These are phyloP conservation scores for Triangularia verruculosa DNA, from an alignment of 2,329 filamentous ascomycete species.

Conservation along the genomic window DNA sequence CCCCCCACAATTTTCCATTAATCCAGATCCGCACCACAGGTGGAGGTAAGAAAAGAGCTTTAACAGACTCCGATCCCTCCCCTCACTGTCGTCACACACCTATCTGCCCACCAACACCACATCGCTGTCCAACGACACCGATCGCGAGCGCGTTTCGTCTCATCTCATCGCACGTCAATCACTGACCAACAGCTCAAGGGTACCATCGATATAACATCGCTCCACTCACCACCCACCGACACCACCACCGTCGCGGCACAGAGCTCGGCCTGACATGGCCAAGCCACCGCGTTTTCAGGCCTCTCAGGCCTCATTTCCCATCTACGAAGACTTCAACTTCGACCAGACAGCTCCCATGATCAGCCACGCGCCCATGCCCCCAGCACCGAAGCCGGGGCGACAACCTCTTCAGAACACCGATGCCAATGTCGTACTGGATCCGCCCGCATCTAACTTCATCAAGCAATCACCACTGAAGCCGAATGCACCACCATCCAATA, in stretches of 20 bases:
- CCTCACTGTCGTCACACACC: not conserved
- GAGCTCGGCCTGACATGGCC: constrained; percentile 49
- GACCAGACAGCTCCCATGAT: constrained; percentile 47
- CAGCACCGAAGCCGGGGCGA: constrained; percentile 45
- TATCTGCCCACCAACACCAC: not conserved
- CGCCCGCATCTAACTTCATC: constrained; percentile 46
- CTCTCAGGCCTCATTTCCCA: constrained; percentile 44
- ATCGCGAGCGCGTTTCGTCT: not conserved
- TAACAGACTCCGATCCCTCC: constrained; percentile 3
- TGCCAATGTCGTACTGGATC: constrained; percentile 66
- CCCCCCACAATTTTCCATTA: constrained; percentile 15
- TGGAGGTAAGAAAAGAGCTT: constrained; percentile 20
- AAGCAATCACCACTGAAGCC: constrained; percentile 70
- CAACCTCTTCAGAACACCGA: constrained; percentile 50
- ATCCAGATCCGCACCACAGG: constrained; percentile 11
- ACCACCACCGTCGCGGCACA: constrained; percentile 6
- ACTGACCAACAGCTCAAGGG: constrained; percentile 6
- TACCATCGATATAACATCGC: not conserved
- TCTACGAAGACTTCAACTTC: constrained; percentile 52
- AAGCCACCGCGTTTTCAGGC: constrained; percentile 48
- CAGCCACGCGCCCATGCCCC: constrained; percentile 56
- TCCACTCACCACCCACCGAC: constrained; percentile 12
- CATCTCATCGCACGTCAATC: not conserved
- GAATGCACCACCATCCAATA: constrained; percentile 51
- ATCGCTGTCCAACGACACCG: not conserved